These are phyloP conservation scores for Phytopythium delawarense DNA, from an alignment of 352 stramenopile species.

Conservation along the genomic window DNA sequence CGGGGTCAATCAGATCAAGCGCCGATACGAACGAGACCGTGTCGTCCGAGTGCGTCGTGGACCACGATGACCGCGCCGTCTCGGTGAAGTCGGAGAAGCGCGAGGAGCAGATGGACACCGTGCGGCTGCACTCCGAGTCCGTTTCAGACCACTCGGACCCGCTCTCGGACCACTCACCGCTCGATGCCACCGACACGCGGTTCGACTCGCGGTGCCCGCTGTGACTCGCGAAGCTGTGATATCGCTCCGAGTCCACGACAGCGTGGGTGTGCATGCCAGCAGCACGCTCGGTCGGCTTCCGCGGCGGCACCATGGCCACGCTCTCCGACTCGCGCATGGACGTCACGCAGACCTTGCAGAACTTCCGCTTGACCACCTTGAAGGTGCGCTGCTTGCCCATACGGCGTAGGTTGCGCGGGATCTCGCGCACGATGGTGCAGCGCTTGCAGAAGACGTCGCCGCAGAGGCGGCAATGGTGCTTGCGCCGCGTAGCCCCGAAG, in stretches of 20 bases:
- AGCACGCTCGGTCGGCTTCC: not conserved
- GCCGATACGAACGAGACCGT: constrained; percentile 30
- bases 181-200: constrained; percentile 2
- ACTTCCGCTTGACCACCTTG: constrained; percentile 51
- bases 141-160: constrained; percentile 38
- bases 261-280: not conserved
- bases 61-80: constrained; percentile 17
- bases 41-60: constrained; percentile 30
- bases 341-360: constrained; percentile 54
- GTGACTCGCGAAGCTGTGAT: not conserved
- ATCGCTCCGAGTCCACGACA: too few species aligned
- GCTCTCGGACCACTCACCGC: constrained; percentile 16
- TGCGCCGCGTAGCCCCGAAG: constrained; percentile 58
- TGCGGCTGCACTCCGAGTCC: constrained; percentile 32
- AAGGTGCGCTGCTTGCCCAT: constrained; percentile 34
- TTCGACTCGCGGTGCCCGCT: not conserved
- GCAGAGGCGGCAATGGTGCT: constrained; percentile 72
- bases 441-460: constrained; percentile 75
- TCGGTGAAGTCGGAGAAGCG: constrained; percentile 19
- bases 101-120: constrained; percentile 26
- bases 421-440: constrained; percentile 53
- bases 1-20: constrained; percentile 42
- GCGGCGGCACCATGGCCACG: constrained; percentile 5
- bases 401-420: constrained; percentile 18
- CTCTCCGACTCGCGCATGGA: constrained; percentile 24